Evolutionary conservation across 2,329 filamentous ascomycete genomes (phyloP).

Genomic region (Penicillium griseofulvum): DNA sequence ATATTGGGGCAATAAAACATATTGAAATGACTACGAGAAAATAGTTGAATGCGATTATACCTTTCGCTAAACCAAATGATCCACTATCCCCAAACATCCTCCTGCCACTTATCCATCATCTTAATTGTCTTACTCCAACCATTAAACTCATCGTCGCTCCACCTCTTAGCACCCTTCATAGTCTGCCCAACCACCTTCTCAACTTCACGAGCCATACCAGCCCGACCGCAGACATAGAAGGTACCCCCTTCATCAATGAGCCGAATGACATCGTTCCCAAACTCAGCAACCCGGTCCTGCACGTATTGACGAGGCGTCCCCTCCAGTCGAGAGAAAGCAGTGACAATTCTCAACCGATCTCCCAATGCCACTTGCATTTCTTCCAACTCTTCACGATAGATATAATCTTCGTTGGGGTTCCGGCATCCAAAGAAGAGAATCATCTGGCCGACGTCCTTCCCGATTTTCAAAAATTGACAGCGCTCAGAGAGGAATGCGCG

Average conservation of each 20-base stretch:
- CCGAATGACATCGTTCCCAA: conserved; percentile 29
- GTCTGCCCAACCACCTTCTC: conserved; percentile 39
- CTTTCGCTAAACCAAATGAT: background rate
- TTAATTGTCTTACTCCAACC: conserved; percentile 50
- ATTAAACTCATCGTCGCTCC: conserved; percentile 43
- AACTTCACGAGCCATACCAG: conserved; percentile 44
- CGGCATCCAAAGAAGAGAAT: conserved; percentile 47
- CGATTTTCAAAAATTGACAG: conserved; percentile 34
- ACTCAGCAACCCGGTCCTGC: conserved; percentile 38
- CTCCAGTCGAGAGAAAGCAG: conserved; percentile 29
- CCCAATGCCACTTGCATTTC: conserved; percentile 21
- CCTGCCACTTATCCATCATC: conserved; percentile 53
- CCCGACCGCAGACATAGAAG: conserved; percentile 42
- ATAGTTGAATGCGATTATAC: no score
- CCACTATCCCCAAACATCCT: conserved; percentile 49
- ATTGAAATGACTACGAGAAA: no score
- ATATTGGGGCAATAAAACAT: no score
- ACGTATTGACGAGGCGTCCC: conserved; percentile 33
- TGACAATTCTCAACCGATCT: conserved; percentile 20
- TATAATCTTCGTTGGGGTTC: conserved; percentile 36
- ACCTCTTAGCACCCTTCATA: conserved; percentile 36
- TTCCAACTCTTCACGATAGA: conserved; percentile 35
- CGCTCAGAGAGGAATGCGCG: conserved; percentile 46
- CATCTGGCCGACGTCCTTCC: conserved; percentile 38
- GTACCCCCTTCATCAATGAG: conserved; percentile 40